Base-by-base conservation (phyloP, 768 basidiomycete genomes). In the Pholiota microspora region DNA sequence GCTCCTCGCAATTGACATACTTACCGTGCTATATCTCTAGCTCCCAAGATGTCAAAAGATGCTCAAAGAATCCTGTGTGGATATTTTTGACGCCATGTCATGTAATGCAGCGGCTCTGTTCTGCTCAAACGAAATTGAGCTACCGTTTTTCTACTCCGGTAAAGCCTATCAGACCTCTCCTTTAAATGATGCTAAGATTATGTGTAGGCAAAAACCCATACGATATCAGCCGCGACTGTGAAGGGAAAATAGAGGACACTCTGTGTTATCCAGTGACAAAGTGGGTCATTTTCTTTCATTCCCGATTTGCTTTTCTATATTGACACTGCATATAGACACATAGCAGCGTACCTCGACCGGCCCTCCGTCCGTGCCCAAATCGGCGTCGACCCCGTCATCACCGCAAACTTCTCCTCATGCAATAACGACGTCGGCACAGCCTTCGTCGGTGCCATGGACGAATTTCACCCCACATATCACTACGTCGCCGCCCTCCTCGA, bases 401-500 rank as follows among this genome's bases (percentile, higher is more conserved):
- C 64, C 28, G 25, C 62, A 40, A 69, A 76, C 61, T 72, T 74
- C 59, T 57, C 72, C 40, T 61, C 72, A 28, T 73, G 72, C 62
- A 65, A 64, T 8, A 10, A 40, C 45, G 54, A 64, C 3, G 83
- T 93, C 42, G 67, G 66, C 0, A 1, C 4, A 4, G 80, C 77
- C 0, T 94, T 93, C 64, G 6, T 16, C n/a, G 44, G 35, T 0
- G 59, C 73, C 9, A 64, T 78, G 36, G 88, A 88, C 62, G 49
- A 54, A 16, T 59, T 61, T 35, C 74, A 73, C 24, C 73, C 77
- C 32, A 74, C 82, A 29, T 68, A 80, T 61, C 64, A 81, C 68
- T 83, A 88, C 67, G 75, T 89, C 57, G 76, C 81, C 1, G 80
- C 77, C 0, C 77, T 92, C 40, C 81, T 92, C n/a, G 89, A 92